A percentile compares a stretch with the other conserved stretches of the same genome.
These are phyloP conservation scores for Alternaria sp. DNA, from an alignment of 2,329 filamentous ascomycete genomes.

Conservation along the genomic window DNA sequence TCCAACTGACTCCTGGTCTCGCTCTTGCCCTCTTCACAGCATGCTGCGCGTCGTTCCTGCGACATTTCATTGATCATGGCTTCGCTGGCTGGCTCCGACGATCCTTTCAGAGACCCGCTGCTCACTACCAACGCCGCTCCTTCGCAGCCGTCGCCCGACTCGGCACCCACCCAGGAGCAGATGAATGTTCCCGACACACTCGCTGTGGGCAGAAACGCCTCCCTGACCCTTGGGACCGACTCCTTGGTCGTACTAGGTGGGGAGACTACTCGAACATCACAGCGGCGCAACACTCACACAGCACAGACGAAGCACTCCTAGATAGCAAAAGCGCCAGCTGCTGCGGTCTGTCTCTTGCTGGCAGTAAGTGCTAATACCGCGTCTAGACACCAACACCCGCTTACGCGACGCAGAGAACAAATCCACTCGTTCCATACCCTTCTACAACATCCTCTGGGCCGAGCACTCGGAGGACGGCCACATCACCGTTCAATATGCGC, in stretches of 20 bases:
- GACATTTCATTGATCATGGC: conserved; percentile 30
- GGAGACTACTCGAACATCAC: conserved; percentile 6
- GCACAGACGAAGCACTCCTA: conserved; percentile 60
- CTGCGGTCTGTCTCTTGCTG: conserved; percentile 61
- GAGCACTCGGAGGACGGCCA: conserved; percentile 64
- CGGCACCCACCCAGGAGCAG: neutral
- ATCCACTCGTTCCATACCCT: conserved; percentile 68
- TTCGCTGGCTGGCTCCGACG: conserved; percentile 1
- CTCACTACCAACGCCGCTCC: conserved; percentile 27
- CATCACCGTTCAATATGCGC: conserved; percentile 76
- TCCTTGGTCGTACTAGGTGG: conserved; percentile 65
- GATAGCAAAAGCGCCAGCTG: conserved; percentile 58
- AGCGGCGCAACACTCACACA: conserved; percentile 6
- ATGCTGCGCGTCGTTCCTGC: conserved; percentile 5
- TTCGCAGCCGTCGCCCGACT: conserved; percentile 38
- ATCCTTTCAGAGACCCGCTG: conserved; percentile 12
- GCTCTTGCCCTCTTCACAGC: neutral
- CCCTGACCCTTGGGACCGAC: conserved; percentile 66
- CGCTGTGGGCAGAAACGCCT: conserved; percentile 63
- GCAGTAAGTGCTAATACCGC: conserved; percentile 47
- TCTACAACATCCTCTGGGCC: conserved; percentile 86
- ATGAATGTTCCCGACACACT: conserved; percentile 50
- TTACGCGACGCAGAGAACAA: conserved; percentile 50
- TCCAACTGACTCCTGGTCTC: neutral
- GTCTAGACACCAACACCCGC: neutral